Evolutionary conservation across 2,329 filamentous ascomycete species (phyloP).

Genomic region (Neobulgaria alba): DNA sequence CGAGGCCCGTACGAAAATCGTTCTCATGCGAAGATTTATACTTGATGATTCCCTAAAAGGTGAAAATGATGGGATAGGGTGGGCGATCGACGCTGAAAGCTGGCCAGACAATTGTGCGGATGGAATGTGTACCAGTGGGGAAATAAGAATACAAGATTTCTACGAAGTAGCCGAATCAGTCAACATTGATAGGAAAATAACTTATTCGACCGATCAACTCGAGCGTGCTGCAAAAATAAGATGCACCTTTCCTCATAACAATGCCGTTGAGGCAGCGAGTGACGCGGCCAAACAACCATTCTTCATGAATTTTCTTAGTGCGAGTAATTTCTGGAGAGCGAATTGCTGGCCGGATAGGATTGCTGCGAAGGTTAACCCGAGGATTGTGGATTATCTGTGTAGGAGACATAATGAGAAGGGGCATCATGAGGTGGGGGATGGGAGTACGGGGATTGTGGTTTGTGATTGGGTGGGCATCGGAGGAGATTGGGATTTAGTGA

Average conservation of each 20-base stretch:
- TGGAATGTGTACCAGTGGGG: slow-evolving; percentile 58
- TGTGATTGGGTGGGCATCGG: slow-evolving; percentile 86
- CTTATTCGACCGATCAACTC: slow-evolving; percentile 64
- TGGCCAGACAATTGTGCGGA: slow-evolving; percentile 91
- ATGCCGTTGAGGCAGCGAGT: slow-evolving; percentile 11
- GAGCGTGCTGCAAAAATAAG: slow-evolving; percentile 54
- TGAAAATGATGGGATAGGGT: slow-evolving; percentile 43
- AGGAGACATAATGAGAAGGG: slow-evolving; percentile 38
- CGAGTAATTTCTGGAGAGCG: slow-evolving; percentile 88
- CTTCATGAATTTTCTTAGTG: slow-evolving; percentile 84
- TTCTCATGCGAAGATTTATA: slow-evolving; percentile 74
- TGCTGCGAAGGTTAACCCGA: slow-evolving; percentile 78
- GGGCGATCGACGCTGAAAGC: slow-evolving; percentile 50
- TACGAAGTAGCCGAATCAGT: slow-evolving; percentile 73
- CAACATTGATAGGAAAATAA: slow-evolving; percentile 75
- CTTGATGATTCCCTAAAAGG: slow-evolving; percentile 47
- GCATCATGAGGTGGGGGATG: slow-evolving; percentile 47
- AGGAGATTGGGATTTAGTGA: slow-evolving; percentile 85
- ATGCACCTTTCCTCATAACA: slow-evolving; percentile 38
- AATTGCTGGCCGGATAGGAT: slow-evolving; percentile 92
- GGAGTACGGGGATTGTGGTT: slow-evolving; percentile 77
- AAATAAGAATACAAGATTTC: slow-evolving; percentile 86
- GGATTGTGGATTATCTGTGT: slow-evolving; percentile 55
- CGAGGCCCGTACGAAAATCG: slow-evolving; percentile 70
- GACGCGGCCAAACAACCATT: slow-evolving; percentile 43